Conservation (phyloP, 768 basidiomycete species). For the Hypholoma fasciculare region DNA sequence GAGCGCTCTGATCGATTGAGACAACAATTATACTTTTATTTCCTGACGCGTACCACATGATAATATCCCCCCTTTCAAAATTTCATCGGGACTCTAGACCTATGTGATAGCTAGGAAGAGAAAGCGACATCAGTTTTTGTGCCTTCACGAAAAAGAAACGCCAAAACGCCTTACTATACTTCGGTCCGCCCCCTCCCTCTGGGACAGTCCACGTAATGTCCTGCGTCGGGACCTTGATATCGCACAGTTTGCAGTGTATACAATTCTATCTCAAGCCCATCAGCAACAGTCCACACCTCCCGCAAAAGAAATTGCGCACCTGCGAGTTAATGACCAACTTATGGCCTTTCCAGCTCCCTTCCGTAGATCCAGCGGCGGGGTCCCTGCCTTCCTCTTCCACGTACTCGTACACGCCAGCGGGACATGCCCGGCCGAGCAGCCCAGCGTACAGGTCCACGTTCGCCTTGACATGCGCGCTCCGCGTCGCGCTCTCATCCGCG, state of each 20-base stretch:
- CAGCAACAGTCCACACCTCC: background rate
- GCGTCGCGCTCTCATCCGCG: conserved; percentile 41
- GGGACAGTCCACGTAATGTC: conserved; percentile 98
- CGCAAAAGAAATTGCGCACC: conserved; percentile 34
- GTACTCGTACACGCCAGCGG: conserved; percentile 97
- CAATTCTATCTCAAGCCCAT: conserved; percentile 62
- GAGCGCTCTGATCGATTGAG: no score
- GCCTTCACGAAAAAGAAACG: no score
- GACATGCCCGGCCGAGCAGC: conserved; percentile 86
- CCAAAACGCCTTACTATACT: conserved; percentile 66
- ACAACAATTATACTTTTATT: no score
- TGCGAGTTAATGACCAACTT: conserved; percentile 97
- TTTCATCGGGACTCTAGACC: no score
- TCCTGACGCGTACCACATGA: no score
- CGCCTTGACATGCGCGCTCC: conserved; percentile 65
- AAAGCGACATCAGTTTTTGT: no score
- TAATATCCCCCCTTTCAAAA: no score
- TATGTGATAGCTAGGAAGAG: no score
- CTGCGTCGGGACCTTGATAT: conserved; percentile 94
- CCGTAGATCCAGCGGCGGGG: conserved; percentile 5
- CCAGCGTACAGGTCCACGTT: conserved; percentile 86
- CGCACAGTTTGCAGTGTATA: conserved; percentile 94
- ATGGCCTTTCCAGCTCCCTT: conserved; percentile 74
- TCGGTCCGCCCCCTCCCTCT: conserved; percentile 95
- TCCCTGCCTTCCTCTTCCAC: conserved; percentile 49